A percentile compares a stretch with the other conserved stretches of the same genome.
Conservation (phyloP, 2,329 filamentous ascomycete genomes). For the Cryphonectria nitschkei region DNA sequence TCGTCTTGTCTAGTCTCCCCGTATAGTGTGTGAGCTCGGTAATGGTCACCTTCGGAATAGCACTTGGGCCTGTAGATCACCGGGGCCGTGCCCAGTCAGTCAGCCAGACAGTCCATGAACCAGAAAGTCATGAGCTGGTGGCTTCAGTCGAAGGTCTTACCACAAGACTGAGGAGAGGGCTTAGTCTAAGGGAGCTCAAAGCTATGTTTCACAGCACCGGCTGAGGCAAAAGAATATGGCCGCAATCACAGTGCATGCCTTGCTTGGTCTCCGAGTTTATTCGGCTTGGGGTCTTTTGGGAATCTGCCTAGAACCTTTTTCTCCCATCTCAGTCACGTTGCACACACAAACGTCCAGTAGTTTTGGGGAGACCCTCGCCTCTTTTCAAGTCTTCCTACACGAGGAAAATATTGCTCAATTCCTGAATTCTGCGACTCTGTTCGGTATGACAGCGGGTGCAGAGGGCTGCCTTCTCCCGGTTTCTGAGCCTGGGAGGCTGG, state of each 20-base stretch:
- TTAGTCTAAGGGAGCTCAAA: background rate
- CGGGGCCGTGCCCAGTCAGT: background rate
- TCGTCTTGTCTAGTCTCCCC: background rate
- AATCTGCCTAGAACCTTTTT: background rate
- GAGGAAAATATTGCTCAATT: slow-evolving; percentile 2
- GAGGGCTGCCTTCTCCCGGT: slow-evolving; percentile 1
- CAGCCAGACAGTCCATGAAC: background rate
- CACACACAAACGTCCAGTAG: background rate
- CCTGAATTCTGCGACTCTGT: background rate
- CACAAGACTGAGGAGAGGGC: background rate
- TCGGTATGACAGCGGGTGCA: background rate
- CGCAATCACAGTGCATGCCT: background rate
- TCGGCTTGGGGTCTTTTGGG: background rate
- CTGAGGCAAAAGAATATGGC: background rate
- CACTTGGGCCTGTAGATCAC: background rate
- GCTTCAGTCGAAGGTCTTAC: background rate
- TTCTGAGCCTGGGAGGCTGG: background rate
- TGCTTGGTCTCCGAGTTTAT: background rate
- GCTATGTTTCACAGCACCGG: slow-evolving; percentile 7
- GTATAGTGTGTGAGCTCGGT: background rate
- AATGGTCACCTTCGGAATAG: background rate
- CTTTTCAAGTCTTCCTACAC: background rate
- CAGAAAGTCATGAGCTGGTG: background rate
- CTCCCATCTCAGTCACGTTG: background rate
- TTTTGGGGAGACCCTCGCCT: no score